Percentiles rank a stretch among this genome's conserved stretches.
These are phyloP conservation scores for Scutellaria minor DNA, from an alignment of 257 asterid species.

Conservation along the genomic window DNA sequence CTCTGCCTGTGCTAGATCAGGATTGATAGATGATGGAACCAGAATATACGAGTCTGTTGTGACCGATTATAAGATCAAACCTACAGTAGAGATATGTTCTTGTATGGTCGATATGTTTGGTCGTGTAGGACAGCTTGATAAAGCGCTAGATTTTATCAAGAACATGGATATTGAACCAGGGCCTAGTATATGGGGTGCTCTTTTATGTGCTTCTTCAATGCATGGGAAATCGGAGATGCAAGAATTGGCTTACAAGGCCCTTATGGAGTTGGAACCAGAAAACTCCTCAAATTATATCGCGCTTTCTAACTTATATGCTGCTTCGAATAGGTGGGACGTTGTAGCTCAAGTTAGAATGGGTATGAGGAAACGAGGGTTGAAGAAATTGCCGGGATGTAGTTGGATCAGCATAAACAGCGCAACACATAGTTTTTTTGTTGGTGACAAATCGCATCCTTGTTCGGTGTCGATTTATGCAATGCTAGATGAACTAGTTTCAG, in stretches of 20 bases:
- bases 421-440: constrained; percentile 60
- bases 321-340: constrained; percentile 66
- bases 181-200: constrained; percentile 75
- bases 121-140: constrained; percentile 55
- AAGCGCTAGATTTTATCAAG: constrained; percentile 55
- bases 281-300: constrained; percentile 69
- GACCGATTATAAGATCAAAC: constrained; percentile 40
- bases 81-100: constrained; percentile 65
- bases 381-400: constrained; percentile 66
- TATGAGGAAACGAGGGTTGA: constrained; percentile 65
- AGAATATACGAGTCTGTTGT: constrained; percentile 49
- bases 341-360: constrained; percentile 60
- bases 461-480: constrained; percentile 47
- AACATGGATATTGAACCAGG: constrained; percentile 57
- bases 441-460: constrained; percentile 60
- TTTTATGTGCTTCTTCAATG: constrained; percentile 53
- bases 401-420: constrained; percentile 62
- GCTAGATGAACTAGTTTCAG: constrained; percentile 53
- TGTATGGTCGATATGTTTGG: constrained; percentile 74
- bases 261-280: constrained; percentile 59
- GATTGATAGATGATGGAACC: constrained; percentile 57
- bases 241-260: constrained; percentile 58
- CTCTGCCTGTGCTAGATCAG: constrained; percentile 74
- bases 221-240: constrained; percentile 58
- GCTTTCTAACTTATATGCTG: constrained; percentile 62